Base-by-base conservation (phyloP, 73 alveolate genomes). In the Symbiodinium pilosum region DNA sequence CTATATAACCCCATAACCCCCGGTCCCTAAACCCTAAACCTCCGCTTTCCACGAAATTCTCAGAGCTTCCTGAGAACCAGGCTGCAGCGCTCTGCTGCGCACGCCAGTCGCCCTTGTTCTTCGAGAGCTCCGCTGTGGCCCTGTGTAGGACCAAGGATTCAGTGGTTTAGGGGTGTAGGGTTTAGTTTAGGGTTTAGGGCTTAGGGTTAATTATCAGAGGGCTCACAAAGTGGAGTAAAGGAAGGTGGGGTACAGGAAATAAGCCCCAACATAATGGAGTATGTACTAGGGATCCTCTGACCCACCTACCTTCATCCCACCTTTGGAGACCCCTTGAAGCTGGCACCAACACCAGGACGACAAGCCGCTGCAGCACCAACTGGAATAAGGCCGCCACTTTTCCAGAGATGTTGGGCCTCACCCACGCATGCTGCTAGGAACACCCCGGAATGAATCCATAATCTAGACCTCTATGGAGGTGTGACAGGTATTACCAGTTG, bases 21-120 rank as follows among this genome's bases (percentile, higher is more conserved):
- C n/a, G n/a, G n/a, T n/a, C n/a, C n/a, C n/a, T n/a, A n/a, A n/a
- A n/a, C n/a, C n/a, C n/a, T n/a, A n/a, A n/a, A n/a, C n/a, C n/a
- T n/a, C n/a, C n/a, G n/a, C n/a, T n/a, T n/a, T n/a, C n/a, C n/a
- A n/a, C n/a, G n/a, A n/a, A n/a, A n/a, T n/a, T n/a, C n/a, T 47
- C 59, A 47, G 59, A 6, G 14, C 14, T 64, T 30, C 28, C 85
- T 73, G 85, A 36, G 44, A 8, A 42, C 28, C 28, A 54, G 18
- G 77, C 93, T 2, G 44, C 68, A 34, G 96, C 96, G 3, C 44
- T 44, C 83, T 91, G 96, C 42, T 91, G 96, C 41, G 96, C 96
- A 21, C 87, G 71, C 96, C 96, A 91, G 34, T 91, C 96, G 75
- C 96, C 96, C 96, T 91, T 91, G 96, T 39, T 32, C 88, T 91